Evolutionary conservation across 164 flowering plant species (phyloP), one percentile per base, ranked within the genome.

Genomic region (Nymphaea thermarum): DNA sequence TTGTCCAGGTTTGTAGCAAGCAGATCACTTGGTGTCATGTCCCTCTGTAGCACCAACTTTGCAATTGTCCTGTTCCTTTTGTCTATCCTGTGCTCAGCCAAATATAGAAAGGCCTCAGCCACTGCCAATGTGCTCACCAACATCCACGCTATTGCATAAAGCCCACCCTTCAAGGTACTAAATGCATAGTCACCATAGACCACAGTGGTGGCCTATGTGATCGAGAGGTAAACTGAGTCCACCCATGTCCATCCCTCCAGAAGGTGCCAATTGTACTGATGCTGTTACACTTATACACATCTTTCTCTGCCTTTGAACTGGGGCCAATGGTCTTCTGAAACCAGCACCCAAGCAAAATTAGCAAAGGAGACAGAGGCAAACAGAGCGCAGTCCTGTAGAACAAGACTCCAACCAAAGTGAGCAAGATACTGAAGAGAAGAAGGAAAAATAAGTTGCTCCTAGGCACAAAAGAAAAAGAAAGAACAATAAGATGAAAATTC

Each of bases 121-220:
- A 89, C 93, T 0, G 92, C 90, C 67, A 87, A 67, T 51, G 73
- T 78, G 72, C 85, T 81, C 15, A 89, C 77, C 64, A 89, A 66
- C 0, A 88, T 67, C 97, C 97, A 91, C 14, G 87, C 62, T 2
- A 75, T 69, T 0, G 97, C 97, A 62, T 86, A 91, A 63, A 76
- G 65, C 71, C 95, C 80, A 12, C 95, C 93, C 15, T 44, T 1
- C 2, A 69, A 1, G 0, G 92, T 85, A 45, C 47, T 74, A 70
- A 89, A 89, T 2, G 82, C 74, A 17, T 72, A 77, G 71, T 87
- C 93, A 4, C 96, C 98, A 67, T 87, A 91, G 0, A 93, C 93
- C 0, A 91, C 96, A 0, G 97, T 91, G 3, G 93, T 91, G 55
- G 89, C 95, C 3, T 93, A 91, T 2, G 79, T 84, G 5, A 89